phyloP scores from a whole-genome alignment of 768 basidiomycete species.

The Kwoniella sp. region DNA sequence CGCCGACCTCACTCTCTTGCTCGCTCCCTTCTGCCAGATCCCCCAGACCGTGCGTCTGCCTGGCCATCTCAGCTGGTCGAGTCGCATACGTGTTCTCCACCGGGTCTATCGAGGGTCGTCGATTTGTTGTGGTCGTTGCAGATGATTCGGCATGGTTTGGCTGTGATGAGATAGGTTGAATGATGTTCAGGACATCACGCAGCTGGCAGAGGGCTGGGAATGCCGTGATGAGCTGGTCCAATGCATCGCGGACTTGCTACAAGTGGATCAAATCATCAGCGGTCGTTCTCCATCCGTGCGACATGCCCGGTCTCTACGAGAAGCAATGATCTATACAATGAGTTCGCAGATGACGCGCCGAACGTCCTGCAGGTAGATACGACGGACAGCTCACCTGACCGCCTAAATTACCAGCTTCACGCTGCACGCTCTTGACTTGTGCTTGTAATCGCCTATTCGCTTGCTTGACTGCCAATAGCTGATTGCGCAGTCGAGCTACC shows the following conservation, averaged over 20 bases:
- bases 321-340: too few species aligned
- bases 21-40: constrained; percentile 28
- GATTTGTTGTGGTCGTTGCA: not conserved
- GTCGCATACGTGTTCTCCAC: constrained; percentile 24
- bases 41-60: constrained; percentile 16
- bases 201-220: constrained; percentile 29
- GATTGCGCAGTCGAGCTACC: constrained; percentile 25
- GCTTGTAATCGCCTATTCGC: constrained; percentile 24
- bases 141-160: not conserved
- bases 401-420: constrained; percentile 7
- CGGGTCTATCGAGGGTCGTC: not conserved
- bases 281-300: too few species aligned
- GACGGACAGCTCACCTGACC: constrained; percentile 8
- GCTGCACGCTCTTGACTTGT: constrained; percentile 19
- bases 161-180: not conserved
- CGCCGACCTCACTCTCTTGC: constrained; percentile 19
- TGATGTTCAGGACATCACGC: constrained; percentile 16
- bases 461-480: constrained; percentile 31
- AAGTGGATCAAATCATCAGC: too few species aligned
- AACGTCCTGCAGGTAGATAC: not conserved
- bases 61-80: constrained; percentile 21
- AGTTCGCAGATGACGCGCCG: too few species aligned
- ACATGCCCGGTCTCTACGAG: not conserved
- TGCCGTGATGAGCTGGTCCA: constrained; percentile 25
- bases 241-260: constrained; percentile 24